Evolutionary conservation across 441 rosid genomes (phyloP).

Genomic region (Arabidopsis lyrata): DNA sequence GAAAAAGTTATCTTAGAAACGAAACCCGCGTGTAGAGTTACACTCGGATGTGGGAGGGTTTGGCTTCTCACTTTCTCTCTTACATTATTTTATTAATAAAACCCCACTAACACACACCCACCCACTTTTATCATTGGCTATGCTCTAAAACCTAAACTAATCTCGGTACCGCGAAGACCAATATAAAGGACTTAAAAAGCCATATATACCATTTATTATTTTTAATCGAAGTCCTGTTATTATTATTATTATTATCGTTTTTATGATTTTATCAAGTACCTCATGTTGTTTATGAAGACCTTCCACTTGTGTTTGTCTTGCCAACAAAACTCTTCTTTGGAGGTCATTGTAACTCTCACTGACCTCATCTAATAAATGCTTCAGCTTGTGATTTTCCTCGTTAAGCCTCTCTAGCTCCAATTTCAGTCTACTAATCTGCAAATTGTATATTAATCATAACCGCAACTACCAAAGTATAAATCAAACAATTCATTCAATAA

Average conservation of each 20-base stretch:
- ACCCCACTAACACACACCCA: no score
- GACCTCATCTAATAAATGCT: conserved; percentile 63
- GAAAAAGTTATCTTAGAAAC: no score
- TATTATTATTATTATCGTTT: neutral
- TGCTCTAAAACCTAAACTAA: no score
- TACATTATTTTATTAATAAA: no score
- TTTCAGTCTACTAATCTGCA: conserved; percentile 53
- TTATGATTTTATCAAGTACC: conserved; percentile 44
- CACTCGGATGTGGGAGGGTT: no score
- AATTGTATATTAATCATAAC: conserved; percentile 8
- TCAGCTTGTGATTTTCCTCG: conserved; percentile 73
- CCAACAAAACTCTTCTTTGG: conserved; percentile 64
- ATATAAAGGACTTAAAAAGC: no score
- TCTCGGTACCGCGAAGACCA: no score
- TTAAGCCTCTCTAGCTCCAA: conserved; percentile 60
- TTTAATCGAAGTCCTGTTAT: no score
- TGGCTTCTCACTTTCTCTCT: no score
- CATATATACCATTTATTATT: no score
- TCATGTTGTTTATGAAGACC: conserved; percentile 45
- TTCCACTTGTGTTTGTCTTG: conserved; percentile 64
- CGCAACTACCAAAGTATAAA: neutral
- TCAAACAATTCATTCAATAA: neutral
- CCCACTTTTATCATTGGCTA: no score
- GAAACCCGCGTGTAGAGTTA: no score
- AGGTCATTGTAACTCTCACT: conserved; percentile 59